These are phyloP conservation scores for Cyclostephanos tholiformis DNA, from an alignment of 108 stramenopile species.

Conservation along the genomic window DNA sequence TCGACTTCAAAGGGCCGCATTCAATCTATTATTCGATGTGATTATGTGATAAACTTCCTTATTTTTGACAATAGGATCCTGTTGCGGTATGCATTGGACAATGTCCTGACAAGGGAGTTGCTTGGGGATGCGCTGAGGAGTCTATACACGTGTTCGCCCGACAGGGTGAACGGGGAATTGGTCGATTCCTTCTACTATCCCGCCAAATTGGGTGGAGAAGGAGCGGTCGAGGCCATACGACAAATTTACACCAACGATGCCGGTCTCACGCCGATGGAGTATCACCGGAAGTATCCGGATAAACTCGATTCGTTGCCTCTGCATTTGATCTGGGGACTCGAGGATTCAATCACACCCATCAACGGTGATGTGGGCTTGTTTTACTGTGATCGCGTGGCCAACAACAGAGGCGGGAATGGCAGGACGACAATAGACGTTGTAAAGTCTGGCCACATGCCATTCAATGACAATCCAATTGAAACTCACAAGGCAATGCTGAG, in stretches of 20 bases:
- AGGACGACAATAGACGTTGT: conserved; percentile 46
- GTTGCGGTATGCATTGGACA: conserved; percentile 52
- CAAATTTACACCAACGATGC: conserved; percentile 75
- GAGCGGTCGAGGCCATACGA: conserved; percentile 54
- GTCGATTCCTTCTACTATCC: conserved; percentile 69
- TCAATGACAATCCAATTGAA: conserved; percentile 64
- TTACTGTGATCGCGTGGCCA: conserved; percentile 54
- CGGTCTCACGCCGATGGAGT: conserved; percentile 65
- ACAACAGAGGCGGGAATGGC: conserved; percentile 44
- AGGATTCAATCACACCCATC: conserved; percentile 59
- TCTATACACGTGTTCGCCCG: conserved; percentile 36
- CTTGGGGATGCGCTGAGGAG: conserved; percentile 50
- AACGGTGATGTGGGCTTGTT: conserved; percentile 58
- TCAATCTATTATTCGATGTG: conserved; percentile 52
- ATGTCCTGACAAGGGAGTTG: conserved; percentile 59
- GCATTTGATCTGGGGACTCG: conserved; percentile 68
- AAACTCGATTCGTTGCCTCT: conserved; percentile 50
- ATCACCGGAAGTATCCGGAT: conserved; percentile 46
- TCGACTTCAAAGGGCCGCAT: conserved; percentile 30
- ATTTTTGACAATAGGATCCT: conserved; percentile 58
- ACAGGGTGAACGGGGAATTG: conserved; percentile 61
- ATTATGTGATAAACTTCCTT: conserved; percentile 46
- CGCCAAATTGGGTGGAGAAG: conserved; percentile 45
- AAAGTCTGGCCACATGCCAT: conserved; percentile 60
- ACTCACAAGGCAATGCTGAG: conserved; percentile 48